Base-by-base conservation (phyloP, 2,329 filamentous ascomycete species). In the Colletotrichum neosansevieriae region DNA sequence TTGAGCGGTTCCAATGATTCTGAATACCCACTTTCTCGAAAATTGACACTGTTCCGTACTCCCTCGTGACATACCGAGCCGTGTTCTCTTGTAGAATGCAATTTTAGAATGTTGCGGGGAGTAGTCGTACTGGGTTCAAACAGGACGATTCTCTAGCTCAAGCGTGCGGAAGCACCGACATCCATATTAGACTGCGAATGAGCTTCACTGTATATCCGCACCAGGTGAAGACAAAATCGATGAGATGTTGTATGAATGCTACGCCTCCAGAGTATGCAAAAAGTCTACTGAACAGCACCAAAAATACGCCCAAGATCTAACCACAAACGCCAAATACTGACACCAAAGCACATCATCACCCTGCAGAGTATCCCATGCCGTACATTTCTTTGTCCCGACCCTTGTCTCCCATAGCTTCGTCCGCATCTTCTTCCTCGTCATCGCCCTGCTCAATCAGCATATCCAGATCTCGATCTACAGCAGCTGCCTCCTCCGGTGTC, bases 371-470 rank as follows among this genome's bases (percentile, higher is more conserved):
- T 2, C 49, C 66, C 42, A 69, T 65, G 13, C 32, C 49, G 11
- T 69, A 69, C 12, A 69, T 51, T 4, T 66, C 61, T 19, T 69
- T 69, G 9, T 69, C 66, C 49, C 54, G 44, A n/a, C 67, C 67
- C 11, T 68, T 58, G 7, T 73, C 59, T 19, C 32, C 69, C 62
- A 67, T 58, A 53, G 21, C 34, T 51, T 57, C 44, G 38, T 75
- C 77, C 3, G 83, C 82, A 0, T 84, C 81, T 40, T 50, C 45
- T 1, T 74, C 77, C 2, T 83, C 82, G 0, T 84, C 81, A 0
- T 84, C 83, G 0, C 79, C 32, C 45, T 84, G 81, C 63, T 83
- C 80, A 40, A 86, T 84, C 64, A 87, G 71, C 84, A 86, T 85
- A 50, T 86, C 84, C 70, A 86, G 71, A 62, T 87, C 85, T 15